Evolutionary conservation across 2,329 filamentous ascomycete genomes (phyloP).

Genomic region (Fusarium paranaense): DNA sequence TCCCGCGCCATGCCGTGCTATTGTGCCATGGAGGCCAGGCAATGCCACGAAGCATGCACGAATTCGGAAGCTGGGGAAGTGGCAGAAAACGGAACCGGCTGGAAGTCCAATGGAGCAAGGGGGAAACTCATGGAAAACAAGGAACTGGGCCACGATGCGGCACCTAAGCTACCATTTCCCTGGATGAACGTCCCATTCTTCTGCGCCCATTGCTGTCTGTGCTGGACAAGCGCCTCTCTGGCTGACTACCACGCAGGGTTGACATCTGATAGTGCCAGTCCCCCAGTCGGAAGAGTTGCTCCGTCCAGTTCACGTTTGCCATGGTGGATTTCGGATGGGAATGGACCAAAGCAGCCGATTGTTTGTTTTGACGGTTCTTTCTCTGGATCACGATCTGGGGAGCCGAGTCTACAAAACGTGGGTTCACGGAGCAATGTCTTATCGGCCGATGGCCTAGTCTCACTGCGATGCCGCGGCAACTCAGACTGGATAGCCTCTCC

Average conservation of each 20-base stretch:
- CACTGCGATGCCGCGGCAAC: conserved; percentile 12
- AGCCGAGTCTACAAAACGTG: conserved; percentile 21
- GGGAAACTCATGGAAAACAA: conserved; percentile 27
- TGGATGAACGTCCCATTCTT: conserved; percentile 11
- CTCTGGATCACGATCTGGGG: conserved; percentile 30
- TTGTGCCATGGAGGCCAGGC: background rate
- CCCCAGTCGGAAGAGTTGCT: conserved; percentile 26
- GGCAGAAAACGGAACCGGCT: conserved; percentile 5
- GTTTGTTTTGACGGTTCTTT: conserved; percentile 5
- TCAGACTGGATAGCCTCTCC: conserved; percentile 1
- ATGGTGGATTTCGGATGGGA: background rate
- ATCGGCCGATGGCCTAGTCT: conserved; percentile 31
- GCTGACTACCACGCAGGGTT: background rate
- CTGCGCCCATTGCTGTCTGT: background rate
- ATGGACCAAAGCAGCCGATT: conserved; percentile 9
- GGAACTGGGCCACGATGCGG: conserved; percentile 24
- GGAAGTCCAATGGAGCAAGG: conserved; percentile 3
- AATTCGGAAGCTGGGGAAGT: conserved; percentile 16
- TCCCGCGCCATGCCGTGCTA: conserved; percentile 21
- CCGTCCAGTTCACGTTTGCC: conserved; percentile 6
- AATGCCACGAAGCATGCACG: conserved; percentile 26
- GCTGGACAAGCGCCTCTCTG: background rate
- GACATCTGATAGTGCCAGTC: conserved; percentile 16
- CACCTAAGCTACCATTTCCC: background rate
- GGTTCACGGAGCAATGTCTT: conserved; percentile 24